These are phyloP conservation scores for Aspergillus floridensis DNA, from an alignment of 2,329 filamentous ascomycete genomes.

Conservation along the genomic window DNA sequence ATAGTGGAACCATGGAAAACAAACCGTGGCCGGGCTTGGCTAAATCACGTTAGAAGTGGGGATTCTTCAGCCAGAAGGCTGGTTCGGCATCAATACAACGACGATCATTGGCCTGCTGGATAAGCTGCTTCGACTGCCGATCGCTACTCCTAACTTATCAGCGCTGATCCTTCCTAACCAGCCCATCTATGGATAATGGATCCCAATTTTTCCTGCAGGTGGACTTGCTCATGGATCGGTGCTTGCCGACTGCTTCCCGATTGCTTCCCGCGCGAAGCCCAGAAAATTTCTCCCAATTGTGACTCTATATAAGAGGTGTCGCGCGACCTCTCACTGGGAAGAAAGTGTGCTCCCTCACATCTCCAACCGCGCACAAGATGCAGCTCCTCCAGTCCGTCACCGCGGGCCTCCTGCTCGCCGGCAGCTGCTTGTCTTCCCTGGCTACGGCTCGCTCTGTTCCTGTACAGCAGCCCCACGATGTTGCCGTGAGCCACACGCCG, in stretches of 20 bases:
- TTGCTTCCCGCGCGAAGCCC: neutral
- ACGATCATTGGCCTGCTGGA: neutral
- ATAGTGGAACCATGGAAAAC: neutral
- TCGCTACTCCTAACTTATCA: neutral
- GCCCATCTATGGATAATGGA: neutral
- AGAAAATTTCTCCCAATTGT: neutral
- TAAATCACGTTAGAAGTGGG: neutral
- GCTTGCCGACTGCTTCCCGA: neutral
- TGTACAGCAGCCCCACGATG: neutral
- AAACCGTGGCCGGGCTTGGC: neutral
- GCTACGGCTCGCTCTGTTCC: constrained; percentile 2
- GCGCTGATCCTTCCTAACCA: constrained; percentile 1
- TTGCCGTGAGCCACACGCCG: neutral
- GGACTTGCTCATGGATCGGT: neutral
- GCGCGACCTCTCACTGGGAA: neutral
- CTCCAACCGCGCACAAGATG: constrained; percentile 6
- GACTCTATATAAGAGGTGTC: neutral
- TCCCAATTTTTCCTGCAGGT: neutral
- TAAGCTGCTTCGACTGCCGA: neutral
- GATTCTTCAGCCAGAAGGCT: neutral
- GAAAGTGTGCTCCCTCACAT: neutral
- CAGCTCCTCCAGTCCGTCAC: constrained; percentile 16
- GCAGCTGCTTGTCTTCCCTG: constrained; percentile 13
- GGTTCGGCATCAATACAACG: neutral
- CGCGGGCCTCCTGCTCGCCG: constrained; percentile 14